Evolutionary conservation across 2,329 filamentous ascomycete species (phyloP).

Genomic region (Neophaeococcomyces mojaviensis): DNA sequence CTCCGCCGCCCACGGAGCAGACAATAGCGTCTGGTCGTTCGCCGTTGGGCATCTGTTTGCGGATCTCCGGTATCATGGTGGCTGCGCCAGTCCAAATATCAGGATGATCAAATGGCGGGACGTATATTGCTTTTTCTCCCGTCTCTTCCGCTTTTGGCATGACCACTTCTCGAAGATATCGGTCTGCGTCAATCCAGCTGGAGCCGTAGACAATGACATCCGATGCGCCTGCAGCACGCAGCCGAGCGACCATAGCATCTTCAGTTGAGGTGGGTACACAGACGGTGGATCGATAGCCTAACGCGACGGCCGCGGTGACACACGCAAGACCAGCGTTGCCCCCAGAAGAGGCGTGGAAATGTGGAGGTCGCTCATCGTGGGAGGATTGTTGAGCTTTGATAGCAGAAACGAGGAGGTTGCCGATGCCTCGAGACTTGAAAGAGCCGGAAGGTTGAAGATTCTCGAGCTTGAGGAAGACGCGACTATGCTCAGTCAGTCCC

Average conservation of each 20-base stretch:
- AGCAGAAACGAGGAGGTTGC: slow-evolving; percentile 41
- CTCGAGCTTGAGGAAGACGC: slow-evolving; percentile 74
- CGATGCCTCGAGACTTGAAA: slow-evolving; percentile 59
- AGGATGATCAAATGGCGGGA: slow-evolving; percentile 39
- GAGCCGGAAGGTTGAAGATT: slow-evolving; percentile 75
- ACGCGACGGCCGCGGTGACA: slow-evolving; percentile 59
- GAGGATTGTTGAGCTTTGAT: slow-evolving; percentile 31
- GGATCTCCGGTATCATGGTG: slow-evolving; percentile 36
- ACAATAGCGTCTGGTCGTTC: slow-evolving; percentile 58
- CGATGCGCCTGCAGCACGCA: slow-evolving; percentile 56
- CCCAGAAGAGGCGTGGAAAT: slow-evolving; percentile 73
- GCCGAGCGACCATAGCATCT: slow-evolving; percentile 62
- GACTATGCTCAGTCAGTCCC: slow-evolving; percentile 3
- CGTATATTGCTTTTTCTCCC: slow-evolving; percentile 34
- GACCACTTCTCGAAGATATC: slow-evolving; percentile 51
- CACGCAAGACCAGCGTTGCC: slow-evolving; percentile 80
- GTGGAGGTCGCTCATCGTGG: slow-evolving; percentile 38
- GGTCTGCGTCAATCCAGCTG: slow-evolving; percentile 62
- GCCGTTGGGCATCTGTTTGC: slow-evolving; percentile 32
- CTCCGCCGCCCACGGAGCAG: slow-evolving; percentile 72
- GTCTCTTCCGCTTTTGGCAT: slow-evolving; percentile 25
- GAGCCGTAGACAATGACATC: slow-evolving; percentile 61
- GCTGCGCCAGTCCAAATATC: slow-evolving; percentile 39
- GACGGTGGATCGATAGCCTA: slow-evolving; percentile 62
- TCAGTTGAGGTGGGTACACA: slow-evolving; percentile 62